A percentile compares a stretch with the other conserved stretches of the same genome.
These are phyloP conservation scores for Blastobotrys terrestris DNA, from an alignment of 805 yeast species.

Conservation along the genomic window DNA sequence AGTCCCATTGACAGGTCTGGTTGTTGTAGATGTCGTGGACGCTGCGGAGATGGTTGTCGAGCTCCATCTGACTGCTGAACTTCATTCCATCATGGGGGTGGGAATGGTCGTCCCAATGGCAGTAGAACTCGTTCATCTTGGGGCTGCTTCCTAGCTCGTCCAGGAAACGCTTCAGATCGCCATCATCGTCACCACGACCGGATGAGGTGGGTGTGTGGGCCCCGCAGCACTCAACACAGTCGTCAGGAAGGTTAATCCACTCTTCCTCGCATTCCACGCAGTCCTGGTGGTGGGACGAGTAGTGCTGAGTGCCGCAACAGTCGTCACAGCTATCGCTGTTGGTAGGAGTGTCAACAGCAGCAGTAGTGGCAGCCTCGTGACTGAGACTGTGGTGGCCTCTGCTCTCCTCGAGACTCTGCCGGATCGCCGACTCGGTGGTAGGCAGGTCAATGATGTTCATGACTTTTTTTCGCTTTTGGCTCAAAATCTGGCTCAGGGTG, in stretches of 20 bases:
- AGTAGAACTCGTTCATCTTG: constrained; percentile 17
- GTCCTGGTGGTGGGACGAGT: neutral
- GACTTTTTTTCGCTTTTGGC: neutral
- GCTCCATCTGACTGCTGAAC: constrained; percentile 24
- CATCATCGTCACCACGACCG: neutral
- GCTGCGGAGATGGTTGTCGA: constrained; percentile 25
- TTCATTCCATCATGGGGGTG: constrained; percentile 26
- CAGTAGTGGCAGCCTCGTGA: too few species aligned
- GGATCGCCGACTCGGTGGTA: neutral
- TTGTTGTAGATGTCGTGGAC: constrained; percentile 16
- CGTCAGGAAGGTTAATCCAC: neutral
- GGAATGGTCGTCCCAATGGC: constrained; percentile 33
- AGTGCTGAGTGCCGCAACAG: neutral
- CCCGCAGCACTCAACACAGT: neutral
- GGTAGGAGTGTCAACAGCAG: too few species aligned
- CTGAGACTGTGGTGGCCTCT: too few species aligned
- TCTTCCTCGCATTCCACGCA: neutral
- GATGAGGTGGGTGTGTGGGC: too few species aligned
- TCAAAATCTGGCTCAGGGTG: neutral
- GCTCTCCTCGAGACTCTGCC: neutral
- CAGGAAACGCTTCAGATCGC: neutral
- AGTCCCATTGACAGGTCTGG: constrained; percentile 35
- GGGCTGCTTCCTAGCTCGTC: neutral
- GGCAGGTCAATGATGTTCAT: neutral
- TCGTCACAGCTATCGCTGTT: neutral